Percentiles rank a stretch among this genome's conserved stretches.
These are phyloP conservation scores for Hypsizygus marmoreus DNA, from an alignment of 768 basidiomycete species.

Conservation along the genomic window DNA sequence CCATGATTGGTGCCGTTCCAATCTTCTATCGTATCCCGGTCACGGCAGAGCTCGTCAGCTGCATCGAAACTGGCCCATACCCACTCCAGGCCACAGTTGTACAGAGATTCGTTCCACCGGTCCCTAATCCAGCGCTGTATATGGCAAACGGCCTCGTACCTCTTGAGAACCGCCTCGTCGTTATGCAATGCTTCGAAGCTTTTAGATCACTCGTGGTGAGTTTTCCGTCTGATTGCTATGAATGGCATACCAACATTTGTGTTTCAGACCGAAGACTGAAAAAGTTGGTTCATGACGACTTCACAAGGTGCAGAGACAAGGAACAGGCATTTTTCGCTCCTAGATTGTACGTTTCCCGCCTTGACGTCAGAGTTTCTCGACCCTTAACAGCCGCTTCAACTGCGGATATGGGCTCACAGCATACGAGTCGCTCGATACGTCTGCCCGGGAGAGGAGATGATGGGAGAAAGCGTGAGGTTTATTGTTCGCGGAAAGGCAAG, in stretches of 20 bases:
- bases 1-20: slow-evolving; percentile 28
- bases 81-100: slow-evolving; percentile 7
- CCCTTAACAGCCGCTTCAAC: slow-evolving; percentile 95
- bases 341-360: slow-evolving; percentile 98
- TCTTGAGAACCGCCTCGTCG: slow-evolving; percentile 11
- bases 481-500: not conserved
- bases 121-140: slow-evolving; percentile 5
- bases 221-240: slow-evolving; percentile 4
- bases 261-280: too few relatives aligned
- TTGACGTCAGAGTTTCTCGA: slow-evolving; percentile 94
- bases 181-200: slow-evolving; percentile 16
- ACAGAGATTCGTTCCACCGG: slow-evolving; percentile 10
- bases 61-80: slow-evolving; percentile 5
- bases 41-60: slow-evolving; percentile 9
- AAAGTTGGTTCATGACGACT: too few relatives aligned
- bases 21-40: slow-evolving; percentile 27
- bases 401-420: slow-evolving; percentile 96
- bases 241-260: too few relatives aligned
- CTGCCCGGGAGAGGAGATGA: slow-evolving; percentile 39
- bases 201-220: slow-evolving; percentile 11
- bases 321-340: slow-evolving; percentile 27
- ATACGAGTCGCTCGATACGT: slow-evolving; percentile 92
- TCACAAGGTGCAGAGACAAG: not conserved
- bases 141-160: slow-evolving; percentile 4
- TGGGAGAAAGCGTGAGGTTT: slow-evolving; percentile 2